Evolutionary conservation across 306 rosid genomes (phyloP), one percentile per base, ranked within the genome.

Genomic region (Datisca glomerata): DNA sequence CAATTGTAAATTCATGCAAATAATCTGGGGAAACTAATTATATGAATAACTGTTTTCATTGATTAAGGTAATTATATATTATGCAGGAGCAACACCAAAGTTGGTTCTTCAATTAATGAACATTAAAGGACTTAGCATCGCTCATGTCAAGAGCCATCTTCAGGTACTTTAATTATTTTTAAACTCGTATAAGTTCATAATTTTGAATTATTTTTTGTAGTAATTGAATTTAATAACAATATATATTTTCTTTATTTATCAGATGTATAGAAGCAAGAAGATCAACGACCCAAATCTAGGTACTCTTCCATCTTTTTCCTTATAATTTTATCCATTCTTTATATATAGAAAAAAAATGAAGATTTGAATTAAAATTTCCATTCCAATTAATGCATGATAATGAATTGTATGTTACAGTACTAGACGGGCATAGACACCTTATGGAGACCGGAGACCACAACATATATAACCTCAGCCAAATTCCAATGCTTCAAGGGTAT

Each of bases 131-230:
- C 53, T 89, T 21, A 84, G 75, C 60, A 80, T 89, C 34, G 93
- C 93, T 13, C 95, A 89, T 72, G 95, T 89, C 63, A 89, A 89
- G 84, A 89, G 98, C 65, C 97, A 89, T 70, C 72, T 89, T 46
- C 97, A 89, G 91, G 97, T 89, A n/a, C n/a, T n/a, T n/a, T 55
- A 21, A 1, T 50, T 18, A 15, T 12, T 20, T 14, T 7, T 35
- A 7, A 36, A 38, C n/a, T n/a, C n/a, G n/a, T n/a, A n/a, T n/a
- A n/a, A n/a, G n/a, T n/a, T n/a, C n/a, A n/a, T n/a, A n/a, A n/a
- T n/a, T n/a, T n/a, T n/a, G n/a, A n/a, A n/a, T n/a, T n/a, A n/a
- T n/a, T n/a, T n/a, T n/a, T n/a, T n/a, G n/a, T n/a, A n/a, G n/a
- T n/a, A n/a, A n/a, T n/a, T n/a, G n/a, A n/a, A n/a, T n/a, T n/a